Evolutionary conservation across 805 yeast genomes (phyloP).

Genomic region (Candida saitoana): DNA sequence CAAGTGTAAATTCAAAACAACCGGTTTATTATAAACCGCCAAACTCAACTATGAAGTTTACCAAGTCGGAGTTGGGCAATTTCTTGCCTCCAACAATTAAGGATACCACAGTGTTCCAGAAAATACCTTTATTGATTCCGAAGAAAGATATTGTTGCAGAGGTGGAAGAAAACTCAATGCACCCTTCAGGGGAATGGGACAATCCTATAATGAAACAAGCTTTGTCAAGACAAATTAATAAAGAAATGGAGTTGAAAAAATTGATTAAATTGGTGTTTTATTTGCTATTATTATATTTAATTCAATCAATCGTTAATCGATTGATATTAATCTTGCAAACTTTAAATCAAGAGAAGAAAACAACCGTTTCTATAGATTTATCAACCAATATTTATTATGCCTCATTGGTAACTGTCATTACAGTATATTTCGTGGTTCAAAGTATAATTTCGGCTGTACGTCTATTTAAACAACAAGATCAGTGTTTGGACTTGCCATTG

Average conservation of each 20-base stretch:
- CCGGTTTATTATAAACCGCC: constrained; percentile 33
- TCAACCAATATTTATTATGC: constrained; percentile 5
- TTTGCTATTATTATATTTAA: constrained; percentile 25
- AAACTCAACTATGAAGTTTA: constrained; percentile 19
- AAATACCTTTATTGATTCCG: constrained; percentile 11
- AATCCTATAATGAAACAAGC: constrained; percentile 45
- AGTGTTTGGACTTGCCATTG: constrained; percentile 49
- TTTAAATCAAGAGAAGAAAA: constrained; percentile 1
- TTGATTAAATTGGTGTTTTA: constrained; percentile 24
- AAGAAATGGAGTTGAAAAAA: constrained; percentile 32
- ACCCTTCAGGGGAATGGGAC: constrained; percentile 31
- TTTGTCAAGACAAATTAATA: constrained; percentile 40
- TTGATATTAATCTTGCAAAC: constrained; percentile 6
- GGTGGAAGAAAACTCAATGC: constrained; percentile 9
- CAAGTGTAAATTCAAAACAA: constrained; percentile 5
- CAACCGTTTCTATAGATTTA: neutral
- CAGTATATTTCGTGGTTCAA: constrained; percentile 3
- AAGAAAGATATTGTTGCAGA: constrained; percentile 4
- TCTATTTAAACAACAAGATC: constrained; percentile 42
- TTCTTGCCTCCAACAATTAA: constrained; percentile 21
- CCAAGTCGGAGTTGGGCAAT: constrained; percentile 22
- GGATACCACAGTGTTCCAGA: constrained; percentile 2
- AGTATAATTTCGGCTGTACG: constrained; percentile 18
- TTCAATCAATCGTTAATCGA: constrained; percentile 11
- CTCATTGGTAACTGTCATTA: neutral